A percentile compares a stretch with the other conserved stretches of the same genome.
phyloP scores from a whole-genome alignment of 768 basidiomycete species.

The Tulasnella sp. region DNA sequence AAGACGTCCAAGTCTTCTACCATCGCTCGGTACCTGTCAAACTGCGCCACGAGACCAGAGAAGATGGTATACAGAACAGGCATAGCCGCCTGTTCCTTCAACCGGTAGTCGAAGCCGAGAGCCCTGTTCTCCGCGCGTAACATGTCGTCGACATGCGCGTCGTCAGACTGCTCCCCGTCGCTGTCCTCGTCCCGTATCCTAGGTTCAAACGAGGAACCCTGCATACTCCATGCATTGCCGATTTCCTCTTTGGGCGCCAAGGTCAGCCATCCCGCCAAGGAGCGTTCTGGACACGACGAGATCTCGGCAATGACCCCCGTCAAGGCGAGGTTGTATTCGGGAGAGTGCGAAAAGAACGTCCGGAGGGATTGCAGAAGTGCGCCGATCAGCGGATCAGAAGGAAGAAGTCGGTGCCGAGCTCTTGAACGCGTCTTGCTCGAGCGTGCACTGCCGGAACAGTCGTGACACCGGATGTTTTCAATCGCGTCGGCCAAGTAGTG shows the following conservation, averaged over 20 bases:
- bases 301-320: slow-evolving; percentile 73
- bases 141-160: slow-evolving; percentile 58
- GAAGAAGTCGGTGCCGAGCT: slow-evolving; percentile 60
- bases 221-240: slow-evolving; percentile 2
- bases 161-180: slow-evolving; percentile 72
- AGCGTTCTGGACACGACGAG: slow-evolving; percentile 76
- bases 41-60: slow-evolving; percentile 64
- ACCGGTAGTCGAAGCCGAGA: slow-evolving; percentile 47
- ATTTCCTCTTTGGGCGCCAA: slow-evolving; percentile 39
- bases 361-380: slow-evolving; percentile 58
- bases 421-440: neutral
- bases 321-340: slow-evolving; percentile 79
- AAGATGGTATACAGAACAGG: slow-evolving; percentile 76
- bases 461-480: slow-evolving; percentile 50
- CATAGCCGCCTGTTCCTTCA: slow-evolving; percentile 52
- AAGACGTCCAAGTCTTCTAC: slow-evolving; percentile 76
- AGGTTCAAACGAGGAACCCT: slow-evolving; percentile 16
- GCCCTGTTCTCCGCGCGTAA: slow-evolving; percentile 43
- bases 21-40: slow-evolving; percentile 64
- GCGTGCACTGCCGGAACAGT: slow-evolving; percentile 24
- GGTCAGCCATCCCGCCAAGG: slow-evolving; percentile 80
- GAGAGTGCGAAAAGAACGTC: slow-evolving; percentile 72
- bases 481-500: slow-evolving; percentile 74
- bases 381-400: slow-evolving; percentile 64
- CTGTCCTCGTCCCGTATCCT: slow-evolving; percentile 32